Evolutionary conservation across 169 alveolate genomes (phyloP), one percentile per base, ranked within the genome.

Genomic region (Plasmodium vinckei): DNA sequence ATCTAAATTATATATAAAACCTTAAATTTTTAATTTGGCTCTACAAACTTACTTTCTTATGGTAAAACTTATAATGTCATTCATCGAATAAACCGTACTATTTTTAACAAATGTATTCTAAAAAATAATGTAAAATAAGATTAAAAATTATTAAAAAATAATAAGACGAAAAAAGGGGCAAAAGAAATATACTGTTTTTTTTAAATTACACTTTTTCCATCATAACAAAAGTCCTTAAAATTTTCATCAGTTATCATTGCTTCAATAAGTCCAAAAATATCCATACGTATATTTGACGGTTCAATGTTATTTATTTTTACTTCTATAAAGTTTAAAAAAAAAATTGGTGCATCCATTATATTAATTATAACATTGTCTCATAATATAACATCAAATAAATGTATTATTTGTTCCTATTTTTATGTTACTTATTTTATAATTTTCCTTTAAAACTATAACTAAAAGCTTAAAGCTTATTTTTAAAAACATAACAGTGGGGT

Each of bases 391-490:
- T 33, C 1, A 33, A 33, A 33, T 33, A 33, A 33, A 33, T 33
- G 42, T 33, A 33, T 33, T 33, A 33, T 51, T 6, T 13, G 59
- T 15, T 12, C 59, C 2, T 51, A 51, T 51, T 13, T 51, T 51
- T 51, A 5, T 51, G 5, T 73, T 61, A 73, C 88, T 73, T 73
- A 73, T 73, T 65, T 47, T 51, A 54, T 61, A 46, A 42, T 73
- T 65, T 54, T 73, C 88, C 73, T 73, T 73, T 68, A 73, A 65
- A 63, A 73, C 88, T 15, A 73, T 21, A 47, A 61, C 25, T 53
- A 73, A 53, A 61, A 73, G 88, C 33, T 73, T 73, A 56, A 73
- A 73, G 44, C 69, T 73, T 39, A 73, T 61, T 54, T 73, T 73
- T 19, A 73, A 44, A 54, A 73, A 73, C 88, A 73, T 73, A 49